Evolutionary conservation across 148 eudicot species (phyloP).

Genomic region (Rhododendron molle): DNA sequence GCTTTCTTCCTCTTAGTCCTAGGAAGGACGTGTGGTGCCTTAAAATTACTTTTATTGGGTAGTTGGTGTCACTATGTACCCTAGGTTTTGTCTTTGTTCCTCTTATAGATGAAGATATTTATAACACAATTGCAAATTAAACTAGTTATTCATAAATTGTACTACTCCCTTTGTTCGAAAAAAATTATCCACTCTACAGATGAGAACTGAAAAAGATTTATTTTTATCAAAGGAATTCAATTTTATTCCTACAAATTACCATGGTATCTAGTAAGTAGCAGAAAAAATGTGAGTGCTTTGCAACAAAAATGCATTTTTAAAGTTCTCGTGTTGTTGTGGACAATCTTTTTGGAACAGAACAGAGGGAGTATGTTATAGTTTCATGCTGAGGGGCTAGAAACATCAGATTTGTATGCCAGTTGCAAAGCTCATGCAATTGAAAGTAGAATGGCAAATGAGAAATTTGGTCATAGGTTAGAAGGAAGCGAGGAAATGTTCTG

Average conservation of each 20-base stretch:
- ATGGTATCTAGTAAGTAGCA: neutral
- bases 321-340: neutral
- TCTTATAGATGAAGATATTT: neutral
- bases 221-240: neutral
- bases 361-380: neutral
- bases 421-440: constrained; percentile 1
- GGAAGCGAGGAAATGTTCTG: neutral
- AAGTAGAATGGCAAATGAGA: neutral
- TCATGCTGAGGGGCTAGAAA: neutral
- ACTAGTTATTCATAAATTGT: neutral
- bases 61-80: neutral
- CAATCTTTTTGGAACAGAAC: neutral
- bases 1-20: neutral
- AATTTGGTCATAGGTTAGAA: neutral
- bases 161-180: neutral
- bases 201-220: neutral
- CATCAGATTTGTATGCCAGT: neutral
- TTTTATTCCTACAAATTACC: neutral
- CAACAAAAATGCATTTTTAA: neutral
- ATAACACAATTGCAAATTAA: neutral
- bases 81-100: neutral
- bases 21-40: neutral
- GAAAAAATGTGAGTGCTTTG: neutral
- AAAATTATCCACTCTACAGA: neutral
- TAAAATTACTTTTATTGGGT: neutral